Base-by-base conservation (phyloP, 345 rosid species). In the Raphanus raphanistrum region DNA sequence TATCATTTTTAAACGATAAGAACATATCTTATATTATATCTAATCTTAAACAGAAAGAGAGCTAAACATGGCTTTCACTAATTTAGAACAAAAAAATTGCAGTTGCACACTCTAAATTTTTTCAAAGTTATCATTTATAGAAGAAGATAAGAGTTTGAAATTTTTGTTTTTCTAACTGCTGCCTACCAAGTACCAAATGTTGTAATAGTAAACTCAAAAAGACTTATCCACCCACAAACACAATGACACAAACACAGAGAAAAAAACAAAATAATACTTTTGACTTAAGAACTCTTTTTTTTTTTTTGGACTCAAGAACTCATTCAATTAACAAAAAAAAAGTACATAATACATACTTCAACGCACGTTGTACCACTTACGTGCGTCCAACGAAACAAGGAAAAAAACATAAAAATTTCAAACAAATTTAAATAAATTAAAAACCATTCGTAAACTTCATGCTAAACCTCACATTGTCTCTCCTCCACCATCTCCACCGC, bases 381-480 rank as follows among this genome's bases (percentile, higher is more conserved):
- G 81, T 79, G 87, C 84, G 65, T 43, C 78, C 83, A 86, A 85
- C 85, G 70, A 83, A 79, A 72, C 71, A 66, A 38, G 52, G 43
- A 27, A 69, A 38, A 57, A 15, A 17, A 27, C 55, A 63, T 59
- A n/a, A 17, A 48, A 48, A 15, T 9, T 48, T 28, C 27, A 36
- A 54, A 70, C 5, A 35, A 0, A 59, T 12, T 1, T 15, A 41
- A 52, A 50, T 7, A 2, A 33, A 77, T 33, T 15, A 21, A 21
- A 21, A 21, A 21, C 21, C 21, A 9, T 73, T 45, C 61, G 21
- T 21, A 21, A 4, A 48, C 55, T 65, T 45, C 61, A 26, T 43
- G 65, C 70, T 17, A 71, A 66, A 63, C 81, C 64, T 58, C 72
- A 78, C 25, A 8, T 43, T 48, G 55, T 52, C 52, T 72, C 35